Evolutionary conservation across 345 rosid species (phyloP).

Genomic region (Populus alba): DNA sequence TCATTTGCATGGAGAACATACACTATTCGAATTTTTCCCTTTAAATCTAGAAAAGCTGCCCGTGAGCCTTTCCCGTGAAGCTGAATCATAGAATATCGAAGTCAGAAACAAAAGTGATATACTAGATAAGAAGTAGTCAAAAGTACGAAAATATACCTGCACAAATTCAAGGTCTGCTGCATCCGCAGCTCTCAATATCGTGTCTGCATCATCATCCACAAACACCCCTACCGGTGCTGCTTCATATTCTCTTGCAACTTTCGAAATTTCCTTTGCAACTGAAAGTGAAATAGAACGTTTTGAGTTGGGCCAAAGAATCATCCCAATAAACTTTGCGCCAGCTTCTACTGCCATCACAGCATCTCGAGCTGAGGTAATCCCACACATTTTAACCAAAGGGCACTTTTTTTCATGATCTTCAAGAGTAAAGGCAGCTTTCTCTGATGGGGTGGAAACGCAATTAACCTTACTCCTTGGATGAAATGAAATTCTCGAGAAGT

Average conservation of each 20-base stretch:
- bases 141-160: conserved; percentile 47
- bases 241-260: conserved; percentile 65
- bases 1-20: conserved; percentile 76
- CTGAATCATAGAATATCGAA: conserved; percentile 32
- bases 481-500: conserved; percentile 9
- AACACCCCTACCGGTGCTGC: conserved; percentile 82
- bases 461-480: background rate
- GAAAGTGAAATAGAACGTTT: conserved; percentile 75
- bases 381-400: conserved; percentile 82
- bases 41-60: conserved; percentile 51
- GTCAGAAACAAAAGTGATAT: background rate
- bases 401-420: conserved; percentile 28
- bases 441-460: conserved; percentile 3
- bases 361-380: conserved; percentile 72
- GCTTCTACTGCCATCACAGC: conserved; percentile 88
- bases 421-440: conserved; percentile 17
- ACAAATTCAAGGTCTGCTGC: conserved; percentile 65
- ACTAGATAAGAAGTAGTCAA: background rate
- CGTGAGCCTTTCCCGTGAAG: conserved; percentile 80
- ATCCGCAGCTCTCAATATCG: conserved; percentile 66
- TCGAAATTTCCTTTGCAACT: conserved; percentile 74
- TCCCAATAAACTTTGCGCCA: conserved; percentile 76
- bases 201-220: conserved; percentile 69
- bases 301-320: conserved; percentile 87
- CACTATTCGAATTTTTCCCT: conserved; percentile 44